Base-by-base conservation (phyloP, 2,329 filamentous ascomycete species). In the Amylocarpus encephaloides region DNA sequence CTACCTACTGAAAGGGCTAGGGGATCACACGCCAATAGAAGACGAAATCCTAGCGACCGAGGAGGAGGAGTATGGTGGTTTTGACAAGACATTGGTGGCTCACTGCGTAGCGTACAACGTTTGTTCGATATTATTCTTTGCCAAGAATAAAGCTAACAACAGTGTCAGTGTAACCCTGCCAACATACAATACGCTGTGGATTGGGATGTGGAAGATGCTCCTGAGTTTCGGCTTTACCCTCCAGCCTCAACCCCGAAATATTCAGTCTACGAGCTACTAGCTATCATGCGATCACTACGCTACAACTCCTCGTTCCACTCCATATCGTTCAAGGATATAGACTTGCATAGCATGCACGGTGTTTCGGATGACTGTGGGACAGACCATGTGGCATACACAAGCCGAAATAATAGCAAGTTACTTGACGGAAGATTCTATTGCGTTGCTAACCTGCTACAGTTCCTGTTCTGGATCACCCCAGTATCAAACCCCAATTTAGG, bases 291-390 rank as follows among this genome's bases (percentile, higher is more conserved):
- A 53, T 75, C 84, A 9, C 66, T 88, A 47, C 77, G 85, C 36
- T 88, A 86, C 65, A 87, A 88, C 60, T 82, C 87, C 60, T 77
- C 73, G 1, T 88, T 87, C 64, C 71, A 71, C 26, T 79, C 80
- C 1, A 80, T 88, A 18, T 87, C 83, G 0, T 87, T 88, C 61
- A 76, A 75, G 26, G 76, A 77, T 35, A 75, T 86, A 42, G 76
- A 74, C 55, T 68, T 88, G n/a, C 82, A 86, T 62, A 68, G 71
- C 29, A 66, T 88, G n/a, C 82, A 85, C 56, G 75, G 77, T 12
- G 62, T 82, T 19, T 71, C 74, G 49, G 84, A 88, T 62, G 61
- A 68, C 1, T 74, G 79, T 64, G 83, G 82, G 0, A 68, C 70
- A 7, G 84, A 88, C 60, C 74, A 79, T 59, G 78, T 86, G 46